Percentiles rank a stretch among this genome's conserved stretches.
Conservation (phyloP, 768 basidiomycete genomes). For the Suillus weaverae region DNA sequence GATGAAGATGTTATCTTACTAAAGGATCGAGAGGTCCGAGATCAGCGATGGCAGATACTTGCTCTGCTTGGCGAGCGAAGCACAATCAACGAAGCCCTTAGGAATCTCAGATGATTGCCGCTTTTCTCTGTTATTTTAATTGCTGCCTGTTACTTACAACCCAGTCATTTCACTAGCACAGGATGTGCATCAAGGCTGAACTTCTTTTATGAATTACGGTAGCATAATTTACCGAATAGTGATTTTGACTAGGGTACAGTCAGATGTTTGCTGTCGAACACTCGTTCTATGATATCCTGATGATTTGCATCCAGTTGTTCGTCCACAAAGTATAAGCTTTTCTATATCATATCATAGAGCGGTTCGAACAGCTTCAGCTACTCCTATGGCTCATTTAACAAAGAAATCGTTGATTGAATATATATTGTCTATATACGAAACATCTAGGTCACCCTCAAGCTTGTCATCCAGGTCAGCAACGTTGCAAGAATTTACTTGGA, state of each 20-base stretch:
- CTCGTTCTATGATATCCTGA: neutral
- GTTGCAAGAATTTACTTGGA: too few species aligned
- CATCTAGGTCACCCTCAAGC: neutral
- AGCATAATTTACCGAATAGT: neutral
- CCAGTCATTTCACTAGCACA: neutral
- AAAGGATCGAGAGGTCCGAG: constrained; percentile 63
- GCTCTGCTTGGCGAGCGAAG: constrained; percentile 74
- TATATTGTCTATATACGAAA: neutral
- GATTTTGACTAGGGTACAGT: neutral
- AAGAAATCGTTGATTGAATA: neutral
- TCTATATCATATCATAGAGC: too few species aligned
- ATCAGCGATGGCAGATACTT: constrained; percentile 76
- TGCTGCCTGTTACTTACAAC: neutral
- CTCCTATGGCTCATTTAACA: neutral
- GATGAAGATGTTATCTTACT: constrained; percentile 52
- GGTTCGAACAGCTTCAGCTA: neutral
- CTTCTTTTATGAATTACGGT: neutral
- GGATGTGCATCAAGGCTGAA: neutral
- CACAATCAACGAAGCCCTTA: constrained; percentile 60
- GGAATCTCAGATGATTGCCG: constrained; percentile 33
- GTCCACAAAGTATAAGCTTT: neutral
- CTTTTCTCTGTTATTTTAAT: neutral
- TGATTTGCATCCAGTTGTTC: neutral
- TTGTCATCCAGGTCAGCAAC: neutral
- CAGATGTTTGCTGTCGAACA: neutral